Base-by-base conservation (phyloP, 345 rosid genomes). In the Arabis alpina region DNA sequence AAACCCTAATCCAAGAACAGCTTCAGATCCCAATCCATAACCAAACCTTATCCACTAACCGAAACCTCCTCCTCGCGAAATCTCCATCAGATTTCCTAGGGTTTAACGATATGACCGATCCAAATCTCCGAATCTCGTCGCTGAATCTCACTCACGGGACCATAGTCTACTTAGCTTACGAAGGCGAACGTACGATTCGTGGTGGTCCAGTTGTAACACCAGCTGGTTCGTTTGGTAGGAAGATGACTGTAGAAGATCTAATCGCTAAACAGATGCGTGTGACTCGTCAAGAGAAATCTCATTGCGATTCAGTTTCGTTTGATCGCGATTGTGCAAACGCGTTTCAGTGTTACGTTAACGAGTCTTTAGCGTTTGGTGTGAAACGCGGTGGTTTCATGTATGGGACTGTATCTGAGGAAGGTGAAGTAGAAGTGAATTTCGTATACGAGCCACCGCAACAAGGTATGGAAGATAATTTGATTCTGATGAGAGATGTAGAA, bases 331-430 rank as follows among this genome's bases (percentile, higher is more conserved):
- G 86, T 30, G 96, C 96, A 14, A 83, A 93, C 57, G 89, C 82
- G 28, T 89, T 91, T 74, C 97, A 89, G 83, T 81, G 70, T 10
- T 89, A 84, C 66, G 88, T 93, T 15, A 91, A 87, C 44, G 94
- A 91, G 48, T 73, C 84, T 2, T 83, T 93, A 2, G 96, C 91
- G 6, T 93, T 93, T 54, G 96, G 88, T 0, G 85, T 82, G 10
- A 93, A 91, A 75, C 84, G 98, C 6, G 96, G 97, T 2, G 98
- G 98, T 7, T 89, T 91, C 70, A 87, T 93, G 94, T 93, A 89
- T 66, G 98, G 96, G 0, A 84, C 74, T n/a, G 91, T 93, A 19
- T 74, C 86, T 0, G 96, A 89, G 49, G 91, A 82, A 4, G 97
- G 93, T 42, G 73, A 78, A 54, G 93, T 93, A 2, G 88, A 89